Evolutionary conservation across 2,329 filamentous ascomycete genomes (phyloP).

Genomic region (Fusarium torreyae): DNA sequence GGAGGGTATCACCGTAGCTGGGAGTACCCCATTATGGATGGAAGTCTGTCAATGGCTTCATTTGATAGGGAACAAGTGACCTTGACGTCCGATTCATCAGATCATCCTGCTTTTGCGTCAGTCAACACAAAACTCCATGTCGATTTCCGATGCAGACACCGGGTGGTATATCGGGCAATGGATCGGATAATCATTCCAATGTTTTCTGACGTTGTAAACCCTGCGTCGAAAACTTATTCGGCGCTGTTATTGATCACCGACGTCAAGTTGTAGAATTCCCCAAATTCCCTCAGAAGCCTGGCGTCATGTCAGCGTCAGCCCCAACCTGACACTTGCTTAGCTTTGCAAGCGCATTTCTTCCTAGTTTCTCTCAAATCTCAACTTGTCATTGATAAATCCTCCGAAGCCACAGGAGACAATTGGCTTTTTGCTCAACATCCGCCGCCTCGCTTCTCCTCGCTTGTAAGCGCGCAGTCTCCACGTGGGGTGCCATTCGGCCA

Average conservation of each 20-base stretch:
- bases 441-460: constrained; percentile 33
- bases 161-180: constrained; percentile 34
- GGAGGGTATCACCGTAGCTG: constrained; percentile 16
- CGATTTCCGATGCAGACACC: constrained; percentile 20
- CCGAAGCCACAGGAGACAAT: constrained; percentile 25
- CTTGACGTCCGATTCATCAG: constrained; percentile 40
- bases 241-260: constrained; percentile 12
- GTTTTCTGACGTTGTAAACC: constrained; percentile 6
- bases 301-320: constrained; percentile 46
- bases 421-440: constrained; percentile 39
- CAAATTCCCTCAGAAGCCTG: background rate
- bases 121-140: constrained; percentile 18
- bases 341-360: background rate
- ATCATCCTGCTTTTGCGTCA: constrained; percentile 25
- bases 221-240: constrained; percentile 11
- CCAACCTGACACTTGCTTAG: constrained; percentile 18
- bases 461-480: constrained; percentile 47
- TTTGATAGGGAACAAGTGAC: constrained; percentile 21
- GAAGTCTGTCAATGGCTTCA: constrained; percentile 36
- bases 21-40: constrained; percentile 11
- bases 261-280: constrained; percentile 11
- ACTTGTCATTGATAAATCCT: constrained; percentile 31
- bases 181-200: constrained; percentile 37
- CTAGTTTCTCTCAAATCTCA: constrained; percentile 24
- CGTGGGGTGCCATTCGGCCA: constrained; percentile 48